A percentile compares a stretch with the other conserved stretches of the same genome.
phyloP scores from a whole-genome alignment of 495 filamentous ascomycete genomes.

The Podospora fimiseda region DNA sequence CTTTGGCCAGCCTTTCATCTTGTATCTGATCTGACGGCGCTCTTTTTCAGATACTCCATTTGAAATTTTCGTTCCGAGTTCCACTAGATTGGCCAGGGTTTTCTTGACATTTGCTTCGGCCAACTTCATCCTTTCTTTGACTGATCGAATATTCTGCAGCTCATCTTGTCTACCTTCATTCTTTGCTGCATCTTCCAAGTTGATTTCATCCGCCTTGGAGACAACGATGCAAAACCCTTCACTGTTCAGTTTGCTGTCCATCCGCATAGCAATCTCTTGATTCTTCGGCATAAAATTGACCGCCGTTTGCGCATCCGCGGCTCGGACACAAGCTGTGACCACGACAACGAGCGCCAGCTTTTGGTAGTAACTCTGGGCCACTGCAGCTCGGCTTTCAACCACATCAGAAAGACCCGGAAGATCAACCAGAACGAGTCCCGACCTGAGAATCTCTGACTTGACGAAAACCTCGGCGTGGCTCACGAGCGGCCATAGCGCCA shows the following conservation, averaged over 20 bases:
- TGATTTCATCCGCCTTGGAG: constrained; percentile 21
- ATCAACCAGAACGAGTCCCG: constrained; percentile 18
- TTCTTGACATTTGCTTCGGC: background rate
- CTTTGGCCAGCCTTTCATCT: background rate
- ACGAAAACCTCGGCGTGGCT: constrained; percentile 17
- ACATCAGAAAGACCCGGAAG: constrained; percentile 21
- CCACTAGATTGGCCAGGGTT: background rate
- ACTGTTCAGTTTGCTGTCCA: constrained; percentile 21
- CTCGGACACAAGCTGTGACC: constrained; percentile 16
- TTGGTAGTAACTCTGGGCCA: constrained; percentile 14
- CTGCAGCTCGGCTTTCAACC: constrained; percentile 13
- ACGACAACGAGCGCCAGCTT: constrained; percentile 16
- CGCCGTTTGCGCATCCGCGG: constrained; percentile 19
- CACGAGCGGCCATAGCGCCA: constrained; percentile 21
- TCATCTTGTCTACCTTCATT: background rate
- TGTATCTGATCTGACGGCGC: no score
- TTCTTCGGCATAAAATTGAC: constrained; percentile 17
- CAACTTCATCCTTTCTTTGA: no score
- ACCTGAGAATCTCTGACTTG: constrained; percentile 14
- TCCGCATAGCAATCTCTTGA: constrained; percentile 22
- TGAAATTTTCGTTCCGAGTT: no score
- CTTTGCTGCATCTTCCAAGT: constrained; percentile 1
- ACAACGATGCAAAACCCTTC: constrained; percentile 18
- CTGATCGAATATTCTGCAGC: background rate
- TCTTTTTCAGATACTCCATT: no score